Evolutionary conservation across 441 rosid genomes (phyloP), one percentile per base, ranked within the genome.

Genomic region (Populus hybrid): DNA sequence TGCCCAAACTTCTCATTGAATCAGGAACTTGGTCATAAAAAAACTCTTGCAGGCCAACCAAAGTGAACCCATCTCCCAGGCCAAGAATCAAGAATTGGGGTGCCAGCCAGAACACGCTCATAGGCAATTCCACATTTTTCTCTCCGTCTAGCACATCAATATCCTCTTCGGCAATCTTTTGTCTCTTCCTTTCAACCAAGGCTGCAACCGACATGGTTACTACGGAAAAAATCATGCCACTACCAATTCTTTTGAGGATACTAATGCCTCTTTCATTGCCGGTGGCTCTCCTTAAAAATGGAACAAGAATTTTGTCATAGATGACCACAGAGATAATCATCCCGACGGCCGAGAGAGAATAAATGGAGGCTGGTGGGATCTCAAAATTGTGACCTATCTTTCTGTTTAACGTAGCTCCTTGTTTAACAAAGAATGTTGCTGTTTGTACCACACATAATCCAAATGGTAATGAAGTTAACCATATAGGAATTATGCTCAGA

Each of bases 361-460:
- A 88, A 67, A 91, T 87, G 8, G 98, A 88, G 19, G 98, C 95
- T 4, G 97, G 84, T n/a, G 98, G 97, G 79, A 93, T 90, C 40
- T 82, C 23, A 65, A 91, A 93, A 79, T 76, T 4, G 0, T 86
- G 85, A 0, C 89, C 89, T 73, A 92, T 88, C 68, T 85, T 93
- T 74, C 88, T 91, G 81, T 92, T 88, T 87, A 93, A 70, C 57
- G 89, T 87, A 81, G 91, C 89, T 9, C 95, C 95, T 86, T 93
- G 98, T 36, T 90, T 85, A 72, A 90, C 90, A 21, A 89, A 91
- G 83, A 92, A 86, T 23, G 89, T 89, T 82, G 84, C 76, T 88
- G 88, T 88, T 81, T 90, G 95, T 73, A 91, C 82, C 81, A 86
- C 87, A 9, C 90, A 91, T 6, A 92, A 76, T 0, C 97, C 85